These are phyloP conservation scores for Pulveroboletus sp. DNA, from an alignment of 768 basidiomycete species.

Conservation along the genomic window DNA sequence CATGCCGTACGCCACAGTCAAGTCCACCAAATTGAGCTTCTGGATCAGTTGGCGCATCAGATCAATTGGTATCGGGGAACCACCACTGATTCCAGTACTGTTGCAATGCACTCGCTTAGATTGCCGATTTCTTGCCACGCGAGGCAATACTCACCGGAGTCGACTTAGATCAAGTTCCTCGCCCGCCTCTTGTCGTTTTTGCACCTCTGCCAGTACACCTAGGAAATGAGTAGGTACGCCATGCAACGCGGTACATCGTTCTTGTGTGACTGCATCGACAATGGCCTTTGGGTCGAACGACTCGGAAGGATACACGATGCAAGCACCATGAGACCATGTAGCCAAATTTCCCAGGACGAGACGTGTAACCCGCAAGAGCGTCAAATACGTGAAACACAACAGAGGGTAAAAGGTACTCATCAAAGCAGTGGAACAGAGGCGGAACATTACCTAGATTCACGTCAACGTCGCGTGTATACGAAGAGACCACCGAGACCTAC, in stretches of 20 bases:
- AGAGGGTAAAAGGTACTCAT: conserved; percentile 49
- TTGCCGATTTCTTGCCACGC: not conserved
- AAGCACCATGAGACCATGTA: conserved; percentile 70
- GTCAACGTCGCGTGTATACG: not conserved
- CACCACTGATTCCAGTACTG: conserved; percentile 83
- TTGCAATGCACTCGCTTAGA: not conserved
- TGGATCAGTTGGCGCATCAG: conserved; percentile 72
- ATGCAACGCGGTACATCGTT: conserved; percentile 75
- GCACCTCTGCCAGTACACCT: conserved; percentile 67
- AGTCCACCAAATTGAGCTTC: conserved; percentile 62
- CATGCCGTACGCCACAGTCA: conserved; percentile 86
- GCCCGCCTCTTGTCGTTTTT: conserved; percentile 47
- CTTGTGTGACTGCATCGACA: conserved; percentile 65
- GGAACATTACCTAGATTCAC: conserved; percentile 69
- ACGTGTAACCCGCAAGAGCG: conserved; percentile 39
- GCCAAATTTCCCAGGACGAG: conserved; percentile 81
- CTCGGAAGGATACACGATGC: conserved; percentile 72
- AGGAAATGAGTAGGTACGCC: conserved; percentile 87
- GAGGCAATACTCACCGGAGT: conserved; percentile 46
- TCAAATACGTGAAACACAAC: conserved; percentile 8
- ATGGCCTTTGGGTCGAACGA: conserved; percentile 62
- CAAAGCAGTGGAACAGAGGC: conserved; percentile 87
- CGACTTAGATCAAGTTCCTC: conserved; percentile 45
- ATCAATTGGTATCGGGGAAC: conserved; percentile 75
- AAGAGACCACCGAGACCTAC: conserved; percentile 41